Percentiles rank a stretch among this genome's conserved stretches.
These are phyloP conservation scores for Phytophthora idaei DNA, from an alignment of 352 stramenopile genomes.

Conservation along the genomic window DNA sequence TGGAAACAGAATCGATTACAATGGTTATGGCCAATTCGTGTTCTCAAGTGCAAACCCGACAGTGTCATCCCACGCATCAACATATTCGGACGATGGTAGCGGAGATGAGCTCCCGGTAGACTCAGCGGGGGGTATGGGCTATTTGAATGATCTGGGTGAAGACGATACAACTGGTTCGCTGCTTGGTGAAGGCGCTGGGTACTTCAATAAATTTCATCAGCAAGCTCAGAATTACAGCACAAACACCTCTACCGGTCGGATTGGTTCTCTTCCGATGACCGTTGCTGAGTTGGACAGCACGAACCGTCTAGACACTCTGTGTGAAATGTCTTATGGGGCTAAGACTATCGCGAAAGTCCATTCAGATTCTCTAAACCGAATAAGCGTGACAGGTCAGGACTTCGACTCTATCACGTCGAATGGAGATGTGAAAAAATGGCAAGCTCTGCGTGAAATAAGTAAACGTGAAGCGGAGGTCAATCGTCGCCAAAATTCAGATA, in stretches of 20 bases:
- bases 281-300: neutral
- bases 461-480: conserved; percentile 20
- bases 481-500: neutral
- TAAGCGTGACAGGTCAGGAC: neutral
- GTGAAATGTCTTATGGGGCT: conserved; percentile 4
- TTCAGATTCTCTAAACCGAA: conserved; percentile 8
- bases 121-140: conserved; percentile 1
- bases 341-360: conserved; percentile 13
- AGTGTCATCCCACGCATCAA: conserved; percentile 7
- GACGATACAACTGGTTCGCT: conserved; percentile 18
- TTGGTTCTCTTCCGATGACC: neutral
- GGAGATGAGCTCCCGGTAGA: conserved; percentile 29
- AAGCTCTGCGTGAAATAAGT: conserved; percentile 19
- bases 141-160: conserved; percentile 6
- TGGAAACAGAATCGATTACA: conserved; percentile 15
- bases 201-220: conserved; percentile 27
- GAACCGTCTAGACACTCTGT: neutral
- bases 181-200: conserved; percentile 10
- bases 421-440: neutral
- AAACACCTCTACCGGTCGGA: neutral
- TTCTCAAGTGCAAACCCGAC: conserved; percentile 1
- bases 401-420: neutral
- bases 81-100: conserved; percentile 19
- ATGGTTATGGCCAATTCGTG: conserved; percentile 17
- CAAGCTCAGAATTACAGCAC: neutral